Evolutionary conservation across 352 stramenopile genomes (phyloP), one percentile per base, ranked within the genome.

Genomic region (Blastocystis sp.): DNA sequence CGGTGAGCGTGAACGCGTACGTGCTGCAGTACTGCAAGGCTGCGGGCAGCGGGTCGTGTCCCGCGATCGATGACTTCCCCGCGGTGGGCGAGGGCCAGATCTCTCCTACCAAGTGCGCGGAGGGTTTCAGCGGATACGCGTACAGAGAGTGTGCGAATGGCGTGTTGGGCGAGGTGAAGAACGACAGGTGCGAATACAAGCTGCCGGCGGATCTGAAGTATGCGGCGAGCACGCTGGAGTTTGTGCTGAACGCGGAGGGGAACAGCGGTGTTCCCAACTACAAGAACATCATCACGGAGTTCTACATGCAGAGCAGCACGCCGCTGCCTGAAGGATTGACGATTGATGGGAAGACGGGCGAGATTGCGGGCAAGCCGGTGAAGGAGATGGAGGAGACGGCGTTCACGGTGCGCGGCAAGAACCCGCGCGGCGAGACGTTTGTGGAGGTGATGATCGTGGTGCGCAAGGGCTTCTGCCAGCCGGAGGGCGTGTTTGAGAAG

Each of bases 31-130:
- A 84, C 28, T 84, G 74, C 54, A 84, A 70, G 38, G 24, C 74
- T 2, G 19, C 6, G 11, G 74, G 74, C 24, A 38, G 28, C 6
- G 60, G 19, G 14, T 11, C 60, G 19, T 84, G 74, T 69, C 60
- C 54, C 10, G 74, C 17, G 4, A 28, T 59, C 38, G 74, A 38
- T 28, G 40, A 38, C 10, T 84, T 54, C 48, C 74, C 74, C 21
- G 65, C 74, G 7, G 74, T 84, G 42, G 21, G 14, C 24, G 74
- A 84, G 40, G 74, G 74, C 34, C 54, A 84, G 74, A 84, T 84
- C 54, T 84, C 74, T 42, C 54, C 74, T 48, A 14, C 74, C 4
- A 3, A 9, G 9, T 84, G 74, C 66, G 57, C 52, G 3, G 60
- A 69, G 7, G 74, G 74, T 4, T 69, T 68, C 24, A 66, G 11